Conservation (phyloP, 257 asterid genomes). For the Linaria vulgaris region DNA sequence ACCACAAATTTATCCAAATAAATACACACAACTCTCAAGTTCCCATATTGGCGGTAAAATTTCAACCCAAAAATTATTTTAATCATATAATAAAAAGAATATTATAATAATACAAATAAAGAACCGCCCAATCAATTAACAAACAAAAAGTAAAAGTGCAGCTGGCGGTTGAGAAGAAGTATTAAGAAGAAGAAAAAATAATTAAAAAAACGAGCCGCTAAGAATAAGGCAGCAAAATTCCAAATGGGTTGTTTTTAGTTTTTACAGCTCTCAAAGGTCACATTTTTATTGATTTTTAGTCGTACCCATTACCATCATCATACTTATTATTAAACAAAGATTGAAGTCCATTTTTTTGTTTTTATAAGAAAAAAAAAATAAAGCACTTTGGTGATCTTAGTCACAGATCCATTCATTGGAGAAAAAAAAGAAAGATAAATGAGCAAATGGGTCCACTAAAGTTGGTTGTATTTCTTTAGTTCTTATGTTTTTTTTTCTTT, state of each 20-base stretch:
- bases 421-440: no score
- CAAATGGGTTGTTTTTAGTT: conserved; percentile 24
- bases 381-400: conserved; percentile 9
- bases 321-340: not conserved
- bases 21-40: no score
- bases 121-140: conserved; percentile 39
- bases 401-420: conserved; percentile 33
- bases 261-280: conserved; percentile 26
- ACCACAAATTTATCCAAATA: no score
- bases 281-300: conserved; percentile 15
- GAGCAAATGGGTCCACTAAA: not conserved
- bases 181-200: not conserved
- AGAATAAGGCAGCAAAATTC: conserved; percentile 3
- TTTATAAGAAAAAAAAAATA: not conserved
- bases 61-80: no score
- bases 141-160: conserved; percentile 8
- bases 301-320: not conserved
- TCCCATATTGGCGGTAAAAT: no score
- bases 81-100: no score
- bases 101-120: conserved; percentile 5
- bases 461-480: not conserved
- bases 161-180: conserved; percentile 14
- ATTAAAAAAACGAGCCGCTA: no score
- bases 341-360: not conserved
- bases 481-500: not conserved